Evolutionary conservation across 306 rosid genomes (phyloP).

Genomic region (Prunus mongolica): DNA sequence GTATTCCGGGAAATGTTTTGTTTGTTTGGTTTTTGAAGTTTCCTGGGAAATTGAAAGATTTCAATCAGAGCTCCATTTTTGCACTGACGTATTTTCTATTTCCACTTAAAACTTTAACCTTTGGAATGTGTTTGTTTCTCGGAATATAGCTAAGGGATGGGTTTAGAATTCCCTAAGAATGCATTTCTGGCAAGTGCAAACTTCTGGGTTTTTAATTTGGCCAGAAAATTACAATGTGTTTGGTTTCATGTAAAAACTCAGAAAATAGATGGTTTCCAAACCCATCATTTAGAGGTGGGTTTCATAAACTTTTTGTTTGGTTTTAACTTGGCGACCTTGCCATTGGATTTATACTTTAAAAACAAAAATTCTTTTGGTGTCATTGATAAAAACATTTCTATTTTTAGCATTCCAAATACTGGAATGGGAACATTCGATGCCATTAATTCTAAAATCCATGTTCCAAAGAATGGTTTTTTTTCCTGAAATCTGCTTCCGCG

Average conservation of each 20-base stretch:
- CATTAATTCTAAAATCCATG: too few species aligned
- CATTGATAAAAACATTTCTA: background rate
- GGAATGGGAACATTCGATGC: background rate
- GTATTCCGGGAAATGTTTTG: background rate
- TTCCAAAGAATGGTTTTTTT: too few species aligned
- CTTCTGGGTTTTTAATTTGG: background rate
- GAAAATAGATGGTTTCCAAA: background rate
- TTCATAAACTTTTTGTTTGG: background rate
- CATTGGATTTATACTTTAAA: background rate
- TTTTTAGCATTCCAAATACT: background rate
- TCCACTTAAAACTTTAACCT: background rate
- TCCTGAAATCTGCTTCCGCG: too few species aligned
- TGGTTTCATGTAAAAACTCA: background rate
- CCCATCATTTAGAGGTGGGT: too few species aligned
- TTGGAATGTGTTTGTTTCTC: too few species aligned
- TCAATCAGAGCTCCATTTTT: background rate
- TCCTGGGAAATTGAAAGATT: background rate
- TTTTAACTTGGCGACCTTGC: background rate
- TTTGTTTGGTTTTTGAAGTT: background rate
- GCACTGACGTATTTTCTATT: background rate
- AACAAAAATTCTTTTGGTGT: background rate
- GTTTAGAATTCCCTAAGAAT: too few species aligned
- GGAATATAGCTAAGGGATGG: too few species aligned
- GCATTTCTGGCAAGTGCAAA: background rate
- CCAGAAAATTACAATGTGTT: background rate